Conservation (phyloP, 805 yeast species). For the Yarrowia sp. region DNA sequence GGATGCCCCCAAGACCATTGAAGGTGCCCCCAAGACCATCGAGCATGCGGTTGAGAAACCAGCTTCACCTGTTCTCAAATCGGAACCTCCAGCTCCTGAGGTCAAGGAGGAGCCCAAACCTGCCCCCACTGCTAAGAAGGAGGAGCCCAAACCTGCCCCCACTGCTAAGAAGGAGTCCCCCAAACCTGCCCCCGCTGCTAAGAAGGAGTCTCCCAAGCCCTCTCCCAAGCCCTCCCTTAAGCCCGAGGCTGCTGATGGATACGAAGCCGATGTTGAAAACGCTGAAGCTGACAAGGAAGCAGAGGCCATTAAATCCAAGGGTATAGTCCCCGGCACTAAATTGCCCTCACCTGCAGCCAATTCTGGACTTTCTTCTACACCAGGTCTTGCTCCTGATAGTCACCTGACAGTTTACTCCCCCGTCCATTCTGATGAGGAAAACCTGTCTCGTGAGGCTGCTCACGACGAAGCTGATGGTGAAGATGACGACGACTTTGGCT, state of each 20-base stretch:
- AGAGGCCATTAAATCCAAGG: too few relatives aligned
- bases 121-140: not conserved
- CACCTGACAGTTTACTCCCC: conserved; percentile 33
- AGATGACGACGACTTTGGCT: conserved; percentile 32
- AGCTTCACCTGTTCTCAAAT: not conserved
- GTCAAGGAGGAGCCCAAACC: too few relatives aligned
- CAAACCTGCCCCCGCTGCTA: too few relatives aligned
- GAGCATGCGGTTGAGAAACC: not conserved
- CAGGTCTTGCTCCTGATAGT: not conserved
- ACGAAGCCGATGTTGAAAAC: conserved; percentile 14
- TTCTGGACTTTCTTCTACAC: not conserved
- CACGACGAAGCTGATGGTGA: conserved; percentile 32
- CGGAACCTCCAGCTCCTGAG: not conserved
- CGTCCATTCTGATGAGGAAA: conserved; percentile 11
- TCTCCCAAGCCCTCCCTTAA: not conserved
- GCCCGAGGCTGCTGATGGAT: not conserved
- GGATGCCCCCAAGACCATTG: not conserved
- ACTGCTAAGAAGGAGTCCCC: not conserved
- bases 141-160: too few relatives aligned
- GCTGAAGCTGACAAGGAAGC: not conserved
- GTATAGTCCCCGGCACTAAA: not conserved
- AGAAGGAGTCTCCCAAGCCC: not conserved
- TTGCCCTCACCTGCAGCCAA: not conserved
- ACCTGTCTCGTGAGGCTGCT: conserved; percentile 22
- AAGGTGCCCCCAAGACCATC: not conserved